These are phyloP conservation scores for Durotheca rogersii DNA, from an alignment of 495 filamentous ascomycete genomes.

Conservation along the genomic window DNA sequence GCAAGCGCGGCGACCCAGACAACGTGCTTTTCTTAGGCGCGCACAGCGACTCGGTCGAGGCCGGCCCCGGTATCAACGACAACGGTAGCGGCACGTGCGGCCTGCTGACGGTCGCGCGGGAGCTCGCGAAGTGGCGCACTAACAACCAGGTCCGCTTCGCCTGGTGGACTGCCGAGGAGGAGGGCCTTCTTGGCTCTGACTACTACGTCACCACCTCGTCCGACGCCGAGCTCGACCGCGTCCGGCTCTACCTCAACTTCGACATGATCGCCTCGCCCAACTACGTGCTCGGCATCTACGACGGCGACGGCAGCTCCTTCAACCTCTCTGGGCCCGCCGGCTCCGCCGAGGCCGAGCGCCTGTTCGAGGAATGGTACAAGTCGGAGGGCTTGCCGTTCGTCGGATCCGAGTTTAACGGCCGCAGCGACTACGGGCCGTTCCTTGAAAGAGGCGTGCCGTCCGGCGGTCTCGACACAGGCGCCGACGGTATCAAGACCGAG, in stretches of 20 bases:
- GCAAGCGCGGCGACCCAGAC: slow-evolving; percentile 62
- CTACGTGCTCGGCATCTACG: slow-evolving; percentile 67
- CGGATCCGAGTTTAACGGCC: slow-evolving; percentile 60
- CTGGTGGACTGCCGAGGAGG: slow-evolving; percentile 70
- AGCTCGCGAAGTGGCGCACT: slow-evolving; percentile 57
- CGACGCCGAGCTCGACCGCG: slow-evolving; percentile 49
- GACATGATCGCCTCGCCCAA: slow-evolving; percentile 80
- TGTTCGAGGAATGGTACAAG: slow-evolving; percentile 64
- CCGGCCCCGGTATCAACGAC: slow-evolving; percentile 66
- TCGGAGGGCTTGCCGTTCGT: slow-evolving; percentile 43
- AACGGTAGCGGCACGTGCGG: slow-evolving; percentile 66
- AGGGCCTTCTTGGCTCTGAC: slow-evolving; percentile 63
- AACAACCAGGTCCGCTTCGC: slow-evolving; percentile 69
- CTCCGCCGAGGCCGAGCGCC: slow-evolving; percentile 60
- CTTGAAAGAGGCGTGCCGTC: slow-evolving; percentile 61
- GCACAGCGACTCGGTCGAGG: slow-evolving; percentile 68
- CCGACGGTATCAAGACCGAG: slow-evolving; percentile 64
- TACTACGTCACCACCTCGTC: slow-evolving; percentile 54
- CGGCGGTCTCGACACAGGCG: slow-evolving; percentile 69
- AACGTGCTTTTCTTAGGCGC: slow-evolving; percentile 65
- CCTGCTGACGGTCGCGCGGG: slow-evolving; percentile 62
- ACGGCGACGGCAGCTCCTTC: slow-evolving; percentile 66
- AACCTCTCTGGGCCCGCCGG: slow-evolving; percentile 63
- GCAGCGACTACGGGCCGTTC: slow-evolving; percentile 70
- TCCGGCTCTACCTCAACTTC: slow-evolving; percentile 71